Conservation (phyloP, 1,284 basidiomycete genomes). For the Leccinum solheimii region DNA sequence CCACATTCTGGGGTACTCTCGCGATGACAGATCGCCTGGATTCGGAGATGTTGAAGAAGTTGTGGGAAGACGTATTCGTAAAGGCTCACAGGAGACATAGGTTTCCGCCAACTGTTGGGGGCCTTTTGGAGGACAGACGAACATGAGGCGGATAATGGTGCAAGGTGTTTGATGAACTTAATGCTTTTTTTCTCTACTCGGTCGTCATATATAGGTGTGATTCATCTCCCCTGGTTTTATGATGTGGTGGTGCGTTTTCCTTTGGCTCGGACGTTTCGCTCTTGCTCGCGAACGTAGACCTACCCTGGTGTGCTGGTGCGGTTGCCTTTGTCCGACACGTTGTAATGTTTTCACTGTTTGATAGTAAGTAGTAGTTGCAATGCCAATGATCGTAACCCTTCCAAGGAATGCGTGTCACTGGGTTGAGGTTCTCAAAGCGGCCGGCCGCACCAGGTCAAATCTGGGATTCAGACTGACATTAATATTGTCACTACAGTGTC, state of each 20-base stretch:
- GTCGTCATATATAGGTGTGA: background rate
- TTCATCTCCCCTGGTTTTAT: background rate
- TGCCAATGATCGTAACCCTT: background rate
- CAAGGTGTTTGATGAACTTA: background rate
- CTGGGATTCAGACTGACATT: no score
- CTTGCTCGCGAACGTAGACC: background rate
- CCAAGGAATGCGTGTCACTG: background rate
- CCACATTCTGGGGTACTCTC: constrained; percentile 16
- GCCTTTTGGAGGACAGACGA: background rate
- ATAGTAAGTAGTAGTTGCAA: background rate
- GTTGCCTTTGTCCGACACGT: background rate
- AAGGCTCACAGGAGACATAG: constrained; percentile 12
- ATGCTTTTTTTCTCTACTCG: background rate
- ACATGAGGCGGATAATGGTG: background rate
- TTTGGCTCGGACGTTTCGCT: background rate
- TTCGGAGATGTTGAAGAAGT: constrained; percentile 15
- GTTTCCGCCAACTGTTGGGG: background rate
- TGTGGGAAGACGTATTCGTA: constrained; percentile 26
- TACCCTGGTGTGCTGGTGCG: background rate
- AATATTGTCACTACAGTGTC: no score
- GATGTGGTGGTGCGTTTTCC: background rate
- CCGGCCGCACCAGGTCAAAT: no score
- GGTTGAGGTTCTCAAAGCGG: no score
- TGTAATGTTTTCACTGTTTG: background rate
- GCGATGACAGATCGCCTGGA: constrained; percentile 20